A percentile compares a stretch with the other conserved stretches of the same genome.
Conservation (phyloP, 768 basidiomycete species). For the Stropharia rugosoannulata region DNA sequence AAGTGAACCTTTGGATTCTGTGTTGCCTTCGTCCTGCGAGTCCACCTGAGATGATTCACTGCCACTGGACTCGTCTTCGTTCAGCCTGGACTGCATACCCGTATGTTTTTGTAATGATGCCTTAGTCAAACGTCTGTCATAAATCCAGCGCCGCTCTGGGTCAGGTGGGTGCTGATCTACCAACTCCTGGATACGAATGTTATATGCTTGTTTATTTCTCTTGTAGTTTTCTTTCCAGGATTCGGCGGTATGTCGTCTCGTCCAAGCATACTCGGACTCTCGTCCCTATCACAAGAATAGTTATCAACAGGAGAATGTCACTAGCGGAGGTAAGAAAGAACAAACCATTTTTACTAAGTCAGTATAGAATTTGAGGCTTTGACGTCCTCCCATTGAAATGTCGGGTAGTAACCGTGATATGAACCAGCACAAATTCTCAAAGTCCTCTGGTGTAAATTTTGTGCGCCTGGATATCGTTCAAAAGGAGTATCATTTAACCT, state of each 20-base stretch:
- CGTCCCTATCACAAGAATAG: constrained; percentile 14
- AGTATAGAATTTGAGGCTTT: not conserved
- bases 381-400: not conserved
- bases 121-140: constrained; percentile 16
- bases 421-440: not conserved
- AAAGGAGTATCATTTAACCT: not conserved
- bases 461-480: constrained; percentile 16
- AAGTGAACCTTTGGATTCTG: not conserved
- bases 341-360: not conserved
- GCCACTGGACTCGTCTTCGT: not conserved
- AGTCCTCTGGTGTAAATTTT: constrained; percentile 36
- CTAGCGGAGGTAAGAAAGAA: not conserved
- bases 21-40: constrained; percentile 12
- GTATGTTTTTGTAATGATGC: not conserved
- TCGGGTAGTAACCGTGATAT: not conserved
- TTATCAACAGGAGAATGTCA: not conserved
- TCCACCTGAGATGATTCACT: constrained; percentile 7
- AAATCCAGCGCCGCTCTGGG: constrained; percentile 24
- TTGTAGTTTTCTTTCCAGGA: constrained; percentile 52
- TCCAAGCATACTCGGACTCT: constrained; percentile 35
- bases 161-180: constrained; percentile 23
- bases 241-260: constrained; percentile 37
- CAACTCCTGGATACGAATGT: constrained; percentile 31
- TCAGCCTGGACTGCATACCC: too few relatives aligned
- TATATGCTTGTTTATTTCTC: constrained; percentile 31